Conservation (phyloP, 495 filamentous ascomycete species). For the Penicillium pancosmium region DNA sequence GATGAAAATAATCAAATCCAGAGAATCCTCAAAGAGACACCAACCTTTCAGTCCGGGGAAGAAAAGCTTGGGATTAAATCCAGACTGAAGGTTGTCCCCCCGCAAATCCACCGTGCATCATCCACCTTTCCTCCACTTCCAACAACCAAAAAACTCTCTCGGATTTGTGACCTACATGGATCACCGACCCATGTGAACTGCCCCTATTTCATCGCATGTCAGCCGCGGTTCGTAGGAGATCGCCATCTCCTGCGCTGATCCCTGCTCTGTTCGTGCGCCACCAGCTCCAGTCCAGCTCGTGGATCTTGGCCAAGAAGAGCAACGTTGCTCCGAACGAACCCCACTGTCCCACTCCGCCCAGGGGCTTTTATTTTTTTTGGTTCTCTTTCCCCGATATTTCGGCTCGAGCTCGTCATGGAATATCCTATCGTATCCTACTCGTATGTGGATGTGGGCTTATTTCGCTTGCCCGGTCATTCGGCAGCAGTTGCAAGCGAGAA, state of each 20-base stretch:
- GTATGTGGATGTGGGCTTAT: conserved; percentile 13
- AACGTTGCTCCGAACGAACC: conserved; percentile 25
- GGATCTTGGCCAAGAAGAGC: conserved; percentile 20
- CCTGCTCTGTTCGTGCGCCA: conserved; percentile 7
- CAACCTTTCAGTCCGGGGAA: background rate
- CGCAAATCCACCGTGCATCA: conserved; percentile 3
- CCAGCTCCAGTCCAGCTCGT: conserved; percentile 10
- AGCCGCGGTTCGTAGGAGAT: conserved; percentile 33
- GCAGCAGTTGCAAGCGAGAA: conserved; percentile 2
- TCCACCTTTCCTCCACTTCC: conserved; percentile 6
- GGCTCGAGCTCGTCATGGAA: background rate
- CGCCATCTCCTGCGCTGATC: conserved; percentile 30
- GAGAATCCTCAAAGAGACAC: too few species aligned
- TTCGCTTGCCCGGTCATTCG: conserved; percentile 13
- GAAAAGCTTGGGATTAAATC: background rate
- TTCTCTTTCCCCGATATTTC: background rate
- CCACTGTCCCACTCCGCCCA: background rate
- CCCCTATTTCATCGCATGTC: conserved; percentile 13
- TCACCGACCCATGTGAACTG: conserved; percentile 9
- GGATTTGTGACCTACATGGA: background rate
- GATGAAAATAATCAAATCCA: too few species aligned
- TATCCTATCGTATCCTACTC: background rate
- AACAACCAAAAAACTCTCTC: background rate
- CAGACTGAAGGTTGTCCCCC: background rate
- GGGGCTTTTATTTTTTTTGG: background rate